Evolutionary conservation across 495 filamentous ascomycete genomes (phyloP), one percentile per base, ranked within the genome.

Genomic region (Patellaria atrata): DNA sequence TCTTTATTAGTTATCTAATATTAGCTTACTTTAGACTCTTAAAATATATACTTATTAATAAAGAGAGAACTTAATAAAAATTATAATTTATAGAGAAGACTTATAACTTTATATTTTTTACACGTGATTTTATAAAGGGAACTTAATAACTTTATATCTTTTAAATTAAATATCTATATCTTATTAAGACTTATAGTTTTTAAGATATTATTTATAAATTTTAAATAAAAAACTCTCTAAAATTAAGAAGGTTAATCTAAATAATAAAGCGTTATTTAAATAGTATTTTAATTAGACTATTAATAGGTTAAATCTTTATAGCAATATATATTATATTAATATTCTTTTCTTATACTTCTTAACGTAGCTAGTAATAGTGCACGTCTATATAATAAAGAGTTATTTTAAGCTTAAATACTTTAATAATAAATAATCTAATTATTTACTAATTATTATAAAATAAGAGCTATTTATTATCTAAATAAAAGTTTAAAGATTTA

Each of bases 271-370:
- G 17, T 19, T 32, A 32, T 18, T 15, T 32, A 4, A 16, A 11
- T 5, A 32, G 15, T 4, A 14, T 7, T 11, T 32, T 32, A 5
- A 11, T 32, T 18, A 32, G 29, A 4, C 15, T 32, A 15, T 32
- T 32, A 32, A 19, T 15, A n/a, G 21, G 11, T 16, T 14, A 14
- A 15, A 11, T 5, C 4, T 15, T 18, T 32, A 32, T n/a, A n/a
- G 15, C 17, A 3, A 32, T 32, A 14, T 32, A 32, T 32, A 14
- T n/a, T 11, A 32, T 32, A 32, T 13, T 32, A 32, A 32, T 32
- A 32, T 32, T 32, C 17, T 18, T 11, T 32, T 10, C 11, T 18
- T n/a, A 10, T 32, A 11, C n/a, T 11, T 32, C 12, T 11, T 32
- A 32, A 18, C 15, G 15, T 4, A 32, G n/a, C n/a, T 32, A 32